Evolutionary conservation across 2,329 filamentous ascomycete species (phyloP).

Genomic region (Colletotrichum sp.): DNA sequence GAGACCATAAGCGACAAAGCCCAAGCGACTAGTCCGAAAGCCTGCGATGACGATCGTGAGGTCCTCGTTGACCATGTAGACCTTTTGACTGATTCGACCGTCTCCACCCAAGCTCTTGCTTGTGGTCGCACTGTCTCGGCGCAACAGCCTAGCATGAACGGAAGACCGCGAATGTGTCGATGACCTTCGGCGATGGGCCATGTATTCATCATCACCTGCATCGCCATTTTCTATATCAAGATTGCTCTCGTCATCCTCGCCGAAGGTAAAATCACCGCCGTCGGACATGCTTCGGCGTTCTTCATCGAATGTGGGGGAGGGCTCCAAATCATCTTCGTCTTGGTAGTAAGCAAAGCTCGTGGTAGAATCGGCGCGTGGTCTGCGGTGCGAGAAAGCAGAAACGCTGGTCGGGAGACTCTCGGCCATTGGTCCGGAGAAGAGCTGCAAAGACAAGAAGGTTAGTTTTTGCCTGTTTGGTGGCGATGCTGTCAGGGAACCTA

Average conservation of each 20-base stretch:
- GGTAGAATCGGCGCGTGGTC: slow-evolving; percentile 80
- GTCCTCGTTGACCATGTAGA: slow-evolving; percentile 93
- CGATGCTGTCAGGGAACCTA: slow-evolving; percentile 37
- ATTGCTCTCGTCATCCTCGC: slow-evolving; percentile 42
- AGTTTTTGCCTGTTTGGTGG: background rate
- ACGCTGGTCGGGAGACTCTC: slow-evolving; percentile 96
- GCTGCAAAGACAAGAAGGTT: slow-evolving; percentile 39
- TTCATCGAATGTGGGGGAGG: slow-evolving; percentile 26
- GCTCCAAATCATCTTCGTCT: slow-evolving; percentile 52
- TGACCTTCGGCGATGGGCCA: slow-evolving; percentile 64
- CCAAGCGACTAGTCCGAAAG: slow-evolving; percentile 77
- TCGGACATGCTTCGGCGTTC: slow-evolving; percentile 38
- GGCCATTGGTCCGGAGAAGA: slow-evolving; percentile 91
- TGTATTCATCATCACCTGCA: slow-evolving; percentile 48
- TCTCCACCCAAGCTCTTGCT: slow-evolving; percentile 67
- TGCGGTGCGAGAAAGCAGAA: slow-evolving; percentile 88
- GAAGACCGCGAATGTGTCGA: slow-evolving; percentile 64
- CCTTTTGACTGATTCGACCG: slow-evolving; percentile 80
- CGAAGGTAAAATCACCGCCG: slow-evolving; percentile 43
- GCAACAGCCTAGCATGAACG: slow-evolving; percentile 69
- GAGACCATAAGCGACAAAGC: slow-evolving; percentile 71
- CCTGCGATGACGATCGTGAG: slow-evolving; percentile 92
- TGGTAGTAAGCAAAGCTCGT: slow-evolving; percentile 92
- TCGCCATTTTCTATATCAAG: slow-evolving; percentile 44
- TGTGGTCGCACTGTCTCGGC: slow-evolving; percentile 74